Base-by-base conservation (phyloP, 495 filamentous ascomycete genomes). In the Lophiostoma macrostomum region DNA sequence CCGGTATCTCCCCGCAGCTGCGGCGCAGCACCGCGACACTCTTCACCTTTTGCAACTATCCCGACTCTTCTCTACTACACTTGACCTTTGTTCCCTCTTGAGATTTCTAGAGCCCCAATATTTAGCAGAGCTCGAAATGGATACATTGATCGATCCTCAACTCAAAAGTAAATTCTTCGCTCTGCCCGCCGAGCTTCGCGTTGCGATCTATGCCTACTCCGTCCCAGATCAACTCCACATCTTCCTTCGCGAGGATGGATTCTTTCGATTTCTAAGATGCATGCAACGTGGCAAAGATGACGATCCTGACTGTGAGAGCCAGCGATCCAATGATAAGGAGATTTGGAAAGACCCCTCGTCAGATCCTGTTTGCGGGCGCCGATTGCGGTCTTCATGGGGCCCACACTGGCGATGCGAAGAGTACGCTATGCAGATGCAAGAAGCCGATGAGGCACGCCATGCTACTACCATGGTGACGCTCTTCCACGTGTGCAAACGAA, bases 361-460 rank as follows among this genome's bases (percentile, higher is more conserved):
- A 24, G 46, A 50, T 37, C 32, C 46, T 12, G 27, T 38, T n/a
- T 38, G 28, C n/a, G 8, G 5, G 31, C 46, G 13, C 34, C 32
- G 46, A 2, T 50, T 50, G 34, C 46, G 32, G 25, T 50, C 46
- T 37, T 38, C 31, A 14, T 50, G 46, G 46, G 46, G 46, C 24
- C 16, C 46, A 22, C 46, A 50, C 22, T 50, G 46, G 46, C 31
- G 34, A 50, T 50, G 46, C 20, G 46, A 50, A 39, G 46, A 50
- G 29, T 18, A 14, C 1, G 43, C 43, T 5, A 35, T 22, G 23
- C 19, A 14, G 12, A 39, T 50, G 16, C 31, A 27, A 38, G 19
- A 38, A 6, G 14, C 2, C 32, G 31, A 20, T 16, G 13, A 31
- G 43, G 27, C 12, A 20, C 18, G 16, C 25, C 25, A 8, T 46